A percentile compares a stretch with the other conserved stretches of the same genome.
These are phyloP conservation scores for Plasmodium vivax DNA, from an alignment of 169 alveolate genomes.

Conservation along the genomic window DNA sequence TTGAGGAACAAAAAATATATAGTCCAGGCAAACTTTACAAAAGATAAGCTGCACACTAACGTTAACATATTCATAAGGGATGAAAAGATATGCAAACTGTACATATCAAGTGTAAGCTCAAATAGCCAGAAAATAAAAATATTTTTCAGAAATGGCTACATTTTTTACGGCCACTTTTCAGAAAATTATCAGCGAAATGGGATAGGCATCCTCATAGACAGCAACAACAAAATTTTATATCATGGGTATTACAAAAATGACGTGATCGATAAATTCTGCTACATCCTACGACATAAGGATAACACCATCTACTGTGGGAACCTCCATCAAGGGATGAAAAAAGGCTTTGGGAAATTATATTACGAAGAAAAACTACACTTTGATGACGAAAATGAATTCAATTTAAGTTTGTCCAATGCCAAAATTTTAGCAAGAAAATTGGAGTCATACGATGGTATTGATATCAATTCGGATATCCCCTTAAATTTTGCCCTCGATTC, in stretches of 20 bases:
- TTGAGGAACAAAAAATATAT: constrained; percentile 60
- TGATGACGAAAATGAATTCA: constrained; percentile 34
- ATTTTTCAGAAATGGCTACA: constrained; percentile 69
- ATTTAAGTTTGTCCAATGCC: constrained; percentile 58
- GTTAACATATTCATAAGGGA: constrained; percentile 45
- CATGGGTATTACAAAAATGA: constrained; percentile 77
- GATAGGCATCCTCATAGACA: constrained; percentile 72
- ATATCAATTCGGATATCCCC: constrained; percentile 51
- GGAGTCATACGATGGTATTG: constrained; percentile 55
- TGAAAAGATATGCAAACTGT: constrained; percentile 61
- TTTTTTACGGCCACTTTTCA: constrained; percentile 64
- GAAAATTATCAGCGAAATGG: constrained; percentile 57
- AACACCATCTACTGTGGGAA: constrained; percentile 71
- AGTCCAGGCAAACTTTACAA: constrained; percentile 54
- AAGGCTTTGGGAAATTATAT: constrained; percentile 75
- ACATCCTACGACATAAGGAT: constrained; percentile 73
- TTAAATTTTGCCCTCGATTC: constrained; percentile 48
- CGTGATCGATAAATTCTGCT: constrained; percentile 67
- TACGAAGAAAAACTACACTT: constrained; percentile 55
- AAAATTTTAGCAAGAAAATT: constrained; percentile 52
- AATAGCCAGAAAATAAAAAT: constrained; percentile 52
- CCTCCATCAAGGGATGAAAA: constrained; percentile 47
- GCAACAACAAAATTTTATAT: constrained; percentile 69
- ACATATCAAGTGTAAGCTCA: constrained; percentile 20
- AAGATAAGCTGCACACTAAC: constrained; percentile 60